These are phyloP conservation scores for Sistotremastrum suecicum DNA, from an alignment of 768 basidiomycete genomes.

Conservation along the genomic window DNA sequence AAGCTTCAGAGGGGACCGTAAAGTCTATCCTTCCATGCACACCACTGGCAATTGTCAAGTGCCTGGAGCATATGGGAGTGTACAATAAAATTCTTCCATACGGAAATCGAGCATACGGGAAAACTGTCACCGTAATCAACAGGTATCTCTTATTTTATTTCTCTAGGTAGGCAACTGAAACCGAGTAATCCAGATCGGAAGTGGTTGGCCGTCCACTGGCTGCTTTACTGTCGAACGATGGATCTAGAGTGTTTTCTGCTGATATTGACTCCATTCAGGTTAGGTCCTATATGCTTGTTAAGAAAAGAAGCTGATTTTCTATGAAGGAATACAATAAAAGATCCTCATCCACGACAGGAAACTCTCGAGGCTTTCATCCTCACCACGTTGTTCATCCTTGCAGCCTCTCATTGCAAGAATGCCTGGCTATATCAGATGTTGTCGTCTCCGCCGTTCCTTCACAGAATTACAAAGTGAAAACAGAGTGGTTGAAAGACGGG, in stretches of 20 bases:
- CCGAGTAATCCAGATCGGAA: conserved; percentile 54
- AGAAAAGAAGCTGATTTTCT: too few species aligned
- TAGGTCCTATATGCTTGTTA: conserved; percentile 1
- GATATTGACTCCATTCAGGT: conserved; percentile 93
- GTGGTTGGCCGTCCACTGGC: conserved; percentile 97
- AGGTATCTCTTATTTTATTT: conserved; percentile 31
- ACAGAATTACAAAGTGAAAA: conserved; percentile 76
- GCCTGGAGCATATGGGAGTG: conserved; percentile 77
- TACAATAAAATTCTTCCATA: conserved; percentile 89
- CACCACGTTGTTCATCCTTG: conserved; percentile 70
- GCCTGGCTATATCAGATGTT: conserved; percentile 77
- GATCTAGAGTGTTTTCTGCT: conserved; percentile 87
- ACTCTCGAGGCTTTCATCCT: conserved; percentile 55
- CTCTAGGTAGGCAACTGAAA: conserved; percentile 2
- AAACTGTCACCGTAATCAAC: conserved; percentile 89
- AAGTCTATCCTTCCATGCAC: conserved; percentile 98
- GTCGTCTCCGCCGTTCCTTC: conserved; percentile 90
- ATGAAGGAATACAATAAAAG: conserved; percentile 85
- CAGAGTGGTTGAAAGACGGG: conserved; percentile 82
- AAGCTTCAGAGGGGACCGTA: conserved; percentile 71
- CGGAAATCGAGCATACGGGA: conserved; percentile 90
- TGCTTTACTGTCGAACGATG: conserved; percentile 90
- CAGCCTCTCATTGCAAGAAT: conserved; percentile 57
- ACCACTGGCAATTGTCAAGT: conserved; percentile 92
- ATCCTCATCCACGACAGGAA: conserved; percentile 32